Percentiles rank a stretch among this genome's conserved stretches.
Evolutionary conservation across 305 asterid genomes (phyloP).

Genomic region (Fraxinus dipetala): DNA sequence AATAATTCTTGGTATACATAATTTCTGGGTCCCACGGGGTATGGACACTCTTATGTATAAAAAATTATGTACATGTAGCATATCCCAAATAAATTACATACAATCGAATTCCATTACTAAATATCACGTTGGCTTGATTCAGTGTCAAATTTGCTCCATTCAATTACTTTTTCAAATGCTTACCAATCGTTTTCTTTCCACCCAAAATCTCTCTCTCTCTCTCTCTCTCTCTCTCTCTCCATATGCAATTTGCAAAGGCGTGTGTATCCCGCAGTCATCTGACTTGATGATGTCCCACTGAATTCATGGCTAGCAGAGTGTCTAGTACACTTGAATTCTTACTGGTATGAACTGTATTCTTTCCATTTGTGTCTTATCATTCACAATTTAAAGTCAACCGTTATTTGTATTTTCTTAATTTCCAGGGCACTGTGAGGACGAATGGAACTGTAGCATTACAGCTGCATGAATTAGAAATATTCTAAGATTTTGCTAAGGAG

Average conservation of each 20-base stretch:
- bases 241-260: constrained; percentile 21
- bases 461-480: constrained; percentile 19
- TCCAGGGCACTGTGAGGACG: constrained; percentile 31
- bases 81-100: not conserved
- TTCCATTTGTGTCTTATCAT: constrained; percentile 12
- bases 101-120: not conserved
- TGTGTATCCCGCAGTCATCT: constrained; percentile 26
- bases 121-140: constrained; percentile 22
- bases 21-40: too few relatives aligned
- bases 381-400: not conserved
- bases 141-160: not conserved
- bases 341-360: constrained; percentile 9
- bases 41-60: too few relatives aligned
- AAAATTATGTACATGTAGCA: too few relatives aligned
- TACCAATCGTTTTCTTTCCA: not conserved
- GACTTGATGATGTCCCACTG: constrained; percentile 20
- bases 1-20: too few relatives aligned
- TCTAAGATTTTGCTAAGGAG: constrained; percentile 17
- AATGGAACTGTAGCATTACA: constrained; percentile 5
- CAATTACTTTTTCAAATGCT: not conserved
- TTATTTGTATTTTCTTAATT: not conserved
- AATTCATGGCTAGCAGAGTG: not conserved
- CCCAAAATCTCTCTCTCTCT: constrained; percentile 3
- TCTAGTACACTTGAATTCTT: not conserved
- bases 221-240: not conserved